Conservation (phyloP, 208 protist species). For the Trypanosoma platydactyli region DNA sequence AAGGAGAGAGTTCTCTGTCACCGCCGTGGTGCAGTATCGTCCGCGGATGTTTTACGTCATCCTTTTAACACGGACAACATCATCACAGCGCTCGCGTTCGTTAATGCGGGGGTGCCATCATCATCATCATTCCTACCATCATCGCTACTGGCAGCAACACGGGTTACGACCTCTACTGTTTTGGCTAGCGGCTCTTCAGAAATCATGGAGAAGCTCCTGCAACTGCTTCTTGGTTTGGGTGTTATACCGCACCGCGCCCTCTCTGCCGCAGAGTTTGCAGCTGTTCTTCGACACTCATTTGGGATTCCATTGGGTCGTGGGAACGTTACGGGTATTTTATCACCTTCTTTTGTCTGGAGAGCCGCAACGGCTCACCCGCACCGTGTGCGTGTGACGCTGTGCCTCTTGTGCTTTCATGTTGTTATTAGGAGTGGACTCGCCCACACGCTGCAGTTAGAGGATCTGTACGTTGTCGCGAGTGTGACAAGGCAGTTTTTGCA, state of each 20-base stretch:
- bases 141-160: too few species aligned
- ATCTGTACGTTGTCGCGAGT: constrained; percentile 64
- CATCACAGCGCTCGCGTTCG: constrained; percentile 36
- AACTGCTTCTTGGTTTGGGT: constrained; percentile 41
- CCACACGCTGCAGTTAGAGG: constrained; percentile 51
- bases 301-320: constrained; percentile 9
- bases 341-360: constrained; percentile 67
- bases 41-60: neutral
- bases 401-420: constrained; percentile 62
- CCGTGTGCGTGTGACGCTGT: constrained; percentile 46
- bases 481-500: constrained; percentile 32
- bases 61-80: constrained; percentile 20
- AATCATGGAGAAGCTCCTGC: constrained; percentile 22
- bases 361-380: constrained; percentile 33
- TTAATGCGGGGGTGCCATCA: constrained; percentile 28
- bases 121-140: neutral
- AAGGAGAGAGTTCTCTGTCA: neutral
- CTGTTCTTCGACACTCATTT: constrained; percentile 47
- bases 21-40: neutral
- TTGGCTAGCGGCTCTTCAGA: neutral
- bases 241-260: constrained; percentile 42
- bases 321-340: constrained; percentile 44
- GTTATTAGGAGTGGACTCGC: constrained; percentile 33
- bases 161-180: too few species aligned
- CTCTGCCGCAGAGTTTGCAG: constrained; percentile 54